Evolutionary conservation across 257 asterid species (phyloP).

Genomic region (Lycium barbarum): DNA sequence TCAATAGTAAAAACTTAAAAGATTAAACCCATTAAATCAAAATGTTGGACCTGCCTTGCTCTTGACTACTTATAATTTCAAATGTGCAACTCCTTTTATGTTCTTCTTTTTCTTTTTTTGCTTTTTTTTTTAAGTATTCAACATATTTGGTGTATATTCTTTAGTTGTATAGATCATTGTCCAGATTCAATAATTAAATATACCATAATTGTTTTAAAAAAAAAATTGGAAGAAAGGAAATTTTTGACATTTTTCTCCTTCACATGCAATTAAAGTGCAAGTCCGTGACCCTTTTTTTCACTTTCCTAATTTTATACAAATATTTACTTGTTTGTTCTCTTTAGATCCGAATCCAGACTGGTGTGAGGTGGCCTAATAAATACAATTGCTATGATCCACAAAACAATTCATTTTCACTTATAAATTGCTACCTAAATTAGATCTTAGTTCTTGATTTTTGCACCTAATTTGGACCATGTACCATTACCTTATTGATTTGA

Average conservation of each 20-base stretch:
- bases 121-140: not conserved
- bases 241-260: not conserved
- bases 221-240: not conserved
- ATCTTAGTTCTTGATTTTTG: not conserved
- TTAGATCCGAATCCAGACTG: conserved; percentile 14
- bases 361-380: conserved; percentile 27
- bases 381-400: conserved; percentile 27
- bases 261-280: not conserved
- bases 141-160: not conserved
- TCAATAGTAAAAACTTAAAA: not conserved
- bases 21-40: not conserved
- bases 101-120: not conserved
- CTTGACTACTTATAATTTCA: no score
- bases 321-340: conserved; percentile 9
- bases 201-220: not conserved
- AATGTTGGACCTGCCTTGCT: no score
- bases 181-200: not conserved
- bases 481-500: conserved; percentile 1
- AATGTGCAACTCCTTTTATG: not conserved
- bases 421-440: conserved; percentile 17
- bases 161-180: not conserved
- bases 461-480: conserved; percentile 23
- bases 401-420: not conserved
- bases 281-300: not conserved
- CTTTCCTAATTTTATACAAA: not conserved